Base-by-base conservation (phyloP, 805 yeast species). In the Wickerhamiella sergipiensis region DNA sequence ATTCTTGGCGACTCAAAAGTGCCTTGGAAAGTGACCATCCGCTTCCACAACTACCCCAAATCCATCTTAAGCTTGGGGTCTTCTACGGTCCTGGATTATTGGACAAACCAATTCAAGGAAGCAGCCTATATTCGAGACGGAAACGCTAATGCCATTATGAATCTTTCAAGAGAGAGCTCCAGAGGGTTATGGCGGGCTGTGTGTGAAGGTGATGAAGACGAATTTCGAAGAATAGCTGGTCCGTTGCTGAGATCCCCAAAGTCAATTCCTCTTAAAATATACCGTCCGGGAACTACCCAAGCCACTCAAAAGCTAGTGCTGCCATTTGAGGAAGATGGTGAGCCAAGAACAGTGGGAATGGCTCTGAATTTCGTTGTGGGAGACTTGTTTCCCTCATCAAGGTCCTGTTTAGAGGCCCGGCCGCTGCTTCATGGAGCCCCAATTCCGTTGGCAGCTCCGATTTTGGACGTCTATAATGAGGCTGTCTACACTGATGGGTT, bases 21-120 rank as follows among this genome's bases (percentile, higher is more conserved):
- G 36, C 66, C 71, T 2, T 83, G 87, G 83, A 67, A 64, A 7
- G 52, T 82, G 26, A 61, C 59, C 1, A 55, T 81, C 17, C 72
- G 66, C 45, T 61, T 67, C 46, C 69, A 72, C 7, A 61, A 66
- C 31, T 70, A 70, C 47, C 83, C 85, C 1, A 36, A 36, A 36
- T 15, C 40, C 19, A 15, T 36, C 9, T 18, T 36, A 6, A 36
- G 40, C 15, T n/a, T 36, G 5, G 40, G 19, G 9, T 18, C 40
- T 3, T 8, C 40, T 3, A 47, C 70, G 3, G 64, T 68, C 24
- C 58, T 82, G 21, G 75, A 73, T 48, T 73, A 77, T 47, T 81
- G 92, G 81, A 68, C 80, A 53, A 88, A 90, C 61, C 87, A 80
- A 53, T 67, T 87, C 62, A 90, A 92, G 60, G 97, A 90, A 61